Evolutionary conservation across 169 alveolate genomes (phyloP).

Genomic region (Pseudocohnilembus persalinus): DNA sequence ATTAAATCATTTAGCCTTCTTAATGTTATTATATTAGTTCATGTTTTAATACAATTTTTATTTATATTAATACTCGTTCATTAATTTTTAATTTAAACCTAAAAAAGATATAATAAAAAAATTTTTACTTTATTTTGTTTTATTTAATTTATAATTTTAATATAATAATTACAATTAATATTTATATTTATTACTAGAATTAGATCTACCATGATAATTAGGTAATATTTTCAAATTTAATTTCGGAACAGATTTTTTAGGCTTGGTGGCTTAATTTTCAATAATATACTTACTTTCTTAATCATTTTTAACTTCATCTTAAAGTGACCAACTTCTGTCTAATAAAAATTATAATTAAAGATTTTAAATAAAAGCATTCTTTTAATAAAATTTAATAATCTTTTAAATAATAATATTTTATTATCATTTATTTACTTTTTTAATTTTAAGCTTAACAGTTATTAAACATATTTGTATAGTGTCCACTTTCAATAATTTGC

Average conservation of each 20-base stretch:
- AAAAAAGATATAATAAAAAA: no score
- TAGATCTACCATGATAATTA: not conserved
- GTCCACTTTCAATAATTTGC: no score
- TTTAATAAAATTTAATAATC: no score
- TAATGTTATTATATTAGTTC: not conserved
- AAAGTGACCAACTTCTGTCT: not conserved
- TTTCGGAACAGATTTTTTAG: not conserved
- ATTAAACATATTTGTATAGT: no score
- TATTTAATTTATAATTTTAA: no score
- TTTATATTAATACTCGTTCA: not conserved
- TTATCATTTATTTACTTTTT: not conserved
- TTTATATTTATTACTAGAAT: not conserved
- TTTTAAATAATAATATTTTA: no score
- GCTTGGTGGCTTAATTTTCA: not conserved
- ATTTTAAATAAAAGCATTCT: not conserved
- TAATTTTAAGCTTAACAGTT: no score
- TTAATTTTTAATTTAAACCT: not conserved
- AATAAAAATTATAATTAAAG: no score
- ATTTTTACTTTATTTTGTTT: no score
- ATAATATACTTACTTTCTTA: not conserved
- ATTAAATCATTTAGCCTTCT: no score
- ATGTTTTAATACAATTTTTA: no score
- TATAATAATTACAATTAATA: not conserved
- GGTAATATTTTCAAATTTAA: not conserved
- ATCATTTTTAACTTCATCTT: not conserved